phyloP scores from a whole-genome alignment of 257 asterid genomes.

The Leonotis leonurus region DNA sequence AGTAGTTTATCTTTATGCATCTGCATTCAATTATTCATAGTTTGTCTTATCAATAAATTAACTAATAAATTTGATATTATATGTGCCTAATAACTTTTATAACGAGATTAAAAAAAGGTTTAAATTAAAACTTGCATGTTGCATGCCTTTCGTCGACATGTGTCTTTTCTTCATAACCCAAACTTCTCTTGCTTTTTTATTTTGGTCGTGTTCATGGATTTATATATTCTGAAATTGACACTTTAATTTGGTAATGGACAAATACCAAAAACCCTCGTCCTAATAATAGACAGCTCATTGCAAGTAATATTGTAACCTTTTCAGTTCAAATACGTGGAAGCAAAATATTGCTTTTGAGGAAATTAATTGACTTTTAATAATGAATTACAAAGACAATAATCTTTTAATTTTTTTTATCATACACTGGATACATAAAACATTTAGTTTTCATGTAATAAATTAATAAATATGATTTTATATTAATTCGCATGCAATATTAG shows the following conservation, averaged over 20 bases:
- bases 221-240: conserved; percentile 10
- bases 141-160: background rate
- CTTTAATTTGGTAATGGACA: background rate
- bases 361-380: background rate
- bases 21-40: too few species aligned
- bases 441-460: too few species aligned
- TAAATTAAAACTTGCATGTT: background rate
- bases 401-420: too few species aligned
- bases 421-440: too few species aligned
- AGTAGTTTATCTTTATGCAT: too few species aligned
- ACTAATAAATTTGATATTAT: too few species aligned
- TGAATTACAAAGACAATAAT: too few species aligned
- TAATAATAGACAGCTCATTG: conserved; percentile 4
- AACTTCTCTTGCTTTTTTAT: background rate
- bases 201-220: background rate
- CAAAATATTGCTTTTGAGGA: background rate
- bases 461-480: too few species aligned
- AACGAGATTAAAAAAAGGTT: too few species aligned
- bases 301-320: background rate
- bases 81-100: too few species aligned
- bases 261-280: background rate
- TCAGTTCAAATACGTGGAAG: background rate
- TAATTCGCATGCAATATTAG: too few species aligned
- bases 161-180: conserved; percentile 1
- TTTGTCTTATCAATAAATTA: too few species aligned